Evolutionary conservation across 192 early-diverging fungal species (phyloP), one percentile per base, ranked within the genome.

Genomic region (Phlyctochytrium bullatum): DNA sequence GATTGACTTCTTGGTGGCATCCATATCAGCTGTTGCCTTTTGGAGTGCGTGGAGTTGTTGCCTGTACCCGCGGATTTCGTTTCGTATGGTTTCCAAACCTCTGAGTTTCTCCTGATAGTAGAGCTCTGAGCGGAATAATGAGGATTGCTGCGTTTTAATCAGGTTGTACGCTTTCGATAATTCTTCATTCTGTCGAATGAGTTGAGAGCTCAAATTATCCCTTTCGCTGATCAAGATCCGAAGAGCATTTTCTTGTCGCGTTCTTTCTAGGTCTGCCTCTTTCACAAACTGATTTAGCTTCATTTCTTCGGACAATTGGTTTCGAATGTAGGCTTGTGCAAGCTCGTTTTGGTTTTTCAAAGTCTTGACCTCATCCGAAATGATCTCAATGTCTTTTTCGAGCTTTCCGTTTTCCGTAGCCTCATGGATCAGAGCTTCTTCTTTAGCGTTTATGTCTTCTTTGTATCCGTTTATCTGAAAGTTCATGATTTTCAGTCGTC

Each of bases 391-490:
- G 65, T 88, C 86, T 58, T 83, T 80, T 14, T 60, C 32, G 23
- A 88, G 76, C 61, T 78, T 79, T 6, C 59, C 72, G 52, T 80
- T 67, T 33, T 87, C 82, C 24, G 71, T 68, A 1, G 62, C 73
- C 63, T 88, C 86, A 25, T 66, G 68, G 17, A 72, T 72, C 47
- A 88, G 61, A 3, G 71, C 61, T 16, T 77, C 82, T 4, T 87
- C 76, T 59, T 88, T 88, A 34, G 78, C 29, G 35, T 77, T 77
- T 34, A 85, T 79, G 62, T 86, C 84, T 66, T 88, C 85, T 54
- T 86, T 86, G 74, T 72, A 84, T 1, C 86, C 86, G 65, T 81
- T 84, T 68, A 88, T 88, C 62, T 84, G 85, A 60, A 78, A 88
- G 67, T 87, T 87, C 84, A 88, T 86, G 66, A 88, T 78, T 62